Percentiles rank a stretch among this genome's conserved stretches.
Conservation (phyloP, 768 basidiomycete species). For the Leccinum fibrillosum region DNA sequence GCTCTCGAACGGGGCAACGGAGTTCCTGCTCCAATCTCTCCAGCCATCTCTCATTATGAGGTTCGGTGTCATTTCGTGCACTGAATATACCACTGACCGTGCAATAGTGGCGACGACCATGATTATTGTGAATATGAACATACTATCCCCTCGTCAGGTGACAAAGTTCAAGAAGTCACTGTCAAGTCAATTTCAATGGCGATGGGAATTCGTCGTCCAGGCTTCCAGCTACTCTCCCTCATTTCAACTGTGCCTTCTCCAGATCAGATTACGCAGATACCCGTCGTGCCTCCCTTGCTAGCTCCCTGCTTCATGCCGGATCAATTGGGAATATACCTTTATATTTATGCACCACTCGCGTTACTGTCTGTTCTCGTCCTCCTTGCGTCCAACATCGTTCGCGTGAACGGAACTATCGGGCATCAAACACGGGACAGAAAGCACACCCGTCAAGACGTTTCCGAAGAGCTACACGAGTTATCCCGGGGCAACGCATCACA, state of each 20-base stretch:
- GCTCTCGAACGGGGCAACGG: constrained; percentile 61
- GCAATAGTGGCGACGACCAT: constrained; percentile 83
- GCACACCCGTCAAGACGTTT: constrained; percentile 6
- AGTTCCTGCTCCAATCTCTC: constrained; percentile 62
- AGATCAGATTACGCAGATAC: constrained; percentile 31
- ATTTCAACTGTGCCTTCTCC: constrained; percentile 34
- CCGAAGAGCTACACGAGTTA: constrained; percentile 11
- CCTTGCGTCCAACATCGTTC: constrained; percentile 26
- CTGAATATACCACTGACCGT: constrained; percentile 5
- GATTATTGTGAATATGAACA: constrained; percentile 87
- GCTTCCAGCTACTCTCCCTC: constrained; percentile 87
- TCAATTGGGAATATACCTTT: constrained; percentile 74
- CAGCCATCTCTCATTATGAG: constrained; percentile 74
- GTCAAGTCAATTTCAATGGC: constrained; percentile 90
- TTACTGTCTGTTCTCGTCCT: constrained; percentile 56
- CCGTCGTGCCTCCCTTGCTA: constrained; percentile 42
- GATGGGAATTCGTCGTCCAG: constrained; percentile 80
- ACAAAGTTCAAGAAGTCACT: constrained; percentile 66
- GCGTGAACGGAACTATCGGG: constrained; percentile 5
- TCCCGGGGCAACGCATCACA: constrained; percentile 2
- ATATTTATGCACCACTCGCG: constrained; percentile 66
- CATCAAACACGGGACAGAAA: constrained; percentile 7
- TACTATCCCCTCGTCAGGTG: constrained; percentile 23
- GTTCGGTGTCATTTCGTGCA: constrained; percentile 35
- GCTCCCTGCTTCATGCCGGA: constrained; percentile 78